Evolutionary conservation across 1,284 basidiomycete species (phyloP).

Genomic region (Meripilus lineatus): DNA sequence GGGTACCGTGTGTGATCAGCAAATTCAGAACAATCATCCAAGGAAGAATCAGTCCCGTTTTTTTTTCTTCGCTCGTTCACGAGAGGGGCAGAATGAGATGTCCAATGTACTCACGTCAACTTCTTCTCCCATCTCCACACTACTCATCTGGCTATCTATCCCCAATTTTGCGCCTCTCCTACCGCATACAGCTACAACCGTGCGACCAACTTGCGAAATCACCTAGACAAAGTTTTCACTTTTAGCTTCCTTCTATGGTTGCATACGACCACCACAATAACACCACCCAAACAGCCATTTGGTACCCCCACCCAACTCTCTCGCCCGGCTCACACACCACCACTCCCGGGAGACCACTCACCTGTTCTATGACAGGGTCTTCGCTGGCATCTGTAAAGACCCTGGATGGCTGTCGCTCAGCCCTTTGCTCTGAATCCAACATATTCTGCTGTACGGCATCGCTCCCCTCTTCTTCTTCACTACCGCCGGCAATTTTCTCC

Average conservation of each 20-base stretch:
- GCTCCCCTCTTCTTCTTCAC: neutral
- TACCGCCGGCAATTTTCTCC: conserved; percentile 1
- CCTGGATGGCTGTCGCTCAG: neutral
- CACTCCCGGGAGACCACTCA: neutral
- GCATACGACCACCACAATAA: no score
- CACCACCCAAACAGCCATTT: neutral
- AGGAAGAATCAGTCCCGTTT: no score
- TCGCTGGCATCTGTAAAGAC: neutral
- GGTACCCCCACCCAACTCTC: neutral
- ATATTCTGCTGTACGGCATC: neutral
- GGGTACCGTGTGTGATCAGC: no score
- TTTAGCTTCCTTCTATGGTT: neutral
- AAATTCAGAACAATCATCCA: no score
- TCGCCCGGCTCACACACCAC: neutral
- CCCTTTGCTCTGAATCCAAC: neutral
- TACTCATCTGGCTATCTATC: neutral
- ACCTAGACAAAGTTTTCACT: neutral
- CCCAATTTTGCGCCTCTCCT: conserved; percentile 1
- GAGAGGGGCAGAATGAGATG: no score
- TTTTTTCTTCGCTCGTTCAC: no score
- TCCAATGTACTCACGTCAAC: conserved; percentile 33
- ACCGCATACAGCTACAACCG: conserved; percentile 4
- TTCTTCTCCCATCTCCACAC: conserved; percentile 28
- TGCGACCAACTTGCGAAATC: conserved; percentile 1
- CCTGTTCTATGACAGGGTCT: neutral